Conservation (phyloP, 768 basidiomycete species). For the Mrakia frigida region DNA sequence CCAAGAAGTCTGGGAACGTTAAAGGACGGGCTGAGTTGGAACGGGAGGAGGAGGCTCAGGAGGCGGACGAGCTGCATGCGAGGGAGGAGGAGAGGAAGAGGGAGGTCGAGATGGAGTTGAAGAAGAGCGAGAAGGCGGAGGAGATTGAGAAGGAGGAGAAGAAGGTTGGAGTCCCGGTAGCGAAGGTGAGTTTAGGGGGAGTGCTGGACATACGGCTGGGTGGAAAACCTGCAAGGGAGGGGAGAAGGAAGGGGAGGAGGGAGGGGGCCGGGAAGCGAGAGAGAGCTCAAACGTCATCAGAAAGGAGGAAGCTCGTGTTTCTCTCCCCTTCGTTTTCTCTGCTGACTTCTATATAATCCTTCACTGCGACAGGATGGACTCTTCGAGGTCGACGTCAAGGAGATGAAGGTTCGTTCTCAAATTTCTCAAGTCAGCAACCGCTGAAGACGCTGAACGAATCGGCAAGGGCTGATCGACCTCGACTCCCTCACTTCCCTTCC, state of each 20-base stretch:
- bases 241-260: too few species aligned
- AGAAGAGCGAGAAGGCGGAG: neutral
- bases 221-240: too few species aligned
- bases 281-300: neutral
- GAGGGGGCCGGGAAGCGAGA: neutral
- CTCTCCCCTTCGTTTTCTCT: neutral
- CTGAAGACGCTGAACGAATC: neutral
- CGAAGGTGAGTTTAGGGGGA: constrained; percentile 6
- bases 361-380: constrained; percentile 23
- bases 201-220: too few species aligned
- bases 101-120: constrained; percentile 23
- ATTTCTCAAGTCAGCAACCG: neutral
- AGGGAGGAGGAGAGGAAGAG: constrained; percentile 13
- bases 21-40: neutral
- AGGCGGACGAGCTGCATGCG: neutral
- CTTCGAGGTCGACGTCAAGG: constrained; percentile 31
- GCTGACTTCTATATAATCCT: neutral
- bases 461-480: neutral
- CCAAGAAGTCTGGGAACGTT: neutral
- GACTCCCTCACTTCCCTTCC: neutral
- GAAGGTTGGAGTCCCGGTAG: constrained; percentile 24
- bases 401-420: constrained; percentile 19
- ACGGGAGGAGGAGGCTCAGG: constrained; percentile 11
- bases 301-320: neutral
- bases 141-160: constrained; percentile 27